These are phyloP conservation scores for Psilocybe azurescens DNA, from an alignment of 768 basidiomycete species.

Conservation along the genomic window DNA sequence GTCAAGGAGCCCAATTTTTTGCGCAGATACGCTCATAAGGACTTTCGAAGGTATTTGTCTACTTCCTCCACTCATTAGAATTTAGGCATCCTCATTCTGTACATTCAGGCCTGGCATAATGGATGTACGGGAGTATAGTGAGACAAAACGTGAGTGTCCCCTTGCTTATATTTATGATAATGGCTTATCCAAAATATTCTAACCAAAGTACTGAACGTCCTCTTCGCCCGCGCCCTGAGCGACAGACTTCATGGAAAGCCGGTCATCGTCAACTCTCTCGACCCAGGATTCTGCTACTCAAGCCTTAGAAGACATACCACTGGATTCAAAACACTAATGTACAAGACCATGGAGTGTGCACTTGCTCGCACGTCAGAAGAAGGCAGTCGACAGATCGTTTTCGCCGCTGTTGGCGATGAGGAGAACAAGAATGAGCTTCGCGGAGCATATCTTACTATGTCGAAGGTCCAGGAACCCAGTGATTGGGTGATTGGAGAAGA, in stretches of 20 bases:
- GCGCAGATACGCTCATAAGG: not conserved
- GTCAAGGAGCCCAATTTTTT: constrained; percentile 16
- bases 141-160: no score
- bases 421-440: constrained; percentile 24
- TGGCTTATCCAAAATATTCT: no score
- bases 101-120: no score
- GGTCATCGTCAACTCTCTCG: constrained; percentile 41
- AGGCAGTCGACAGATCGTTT: constrained; percentile 40
- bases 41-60: no score
- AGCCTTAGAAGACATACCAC: constrained; percentile 32
- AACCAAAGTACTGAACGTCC: constrained; percentile 42
- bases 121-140: no score
- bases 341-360: constrained; percentile 31
- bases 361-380: constrained; percentile 44
- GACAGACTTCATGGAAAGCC: constrained; percentile 32
- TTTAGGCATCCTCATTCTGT: no score
- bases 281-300: constrained; percentile 50
- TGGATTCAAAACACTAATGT: constrained; percentile 20
- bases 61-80: no score
- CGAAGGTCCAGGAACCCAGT: constrained; percentile 30
- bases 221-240: constrained; percentile 44
- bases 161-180: no score
- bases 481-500: constrained; percentile 30
- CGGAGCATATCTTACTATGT: constrained; percentile 32
- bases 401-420: constrained; percentile 28